These are phyloP conservation scores for Fusarium chuoi DNA, from an alignment of 2,329 filamentous ascomycete genomes.

Conservation along the genomic window DNA sequence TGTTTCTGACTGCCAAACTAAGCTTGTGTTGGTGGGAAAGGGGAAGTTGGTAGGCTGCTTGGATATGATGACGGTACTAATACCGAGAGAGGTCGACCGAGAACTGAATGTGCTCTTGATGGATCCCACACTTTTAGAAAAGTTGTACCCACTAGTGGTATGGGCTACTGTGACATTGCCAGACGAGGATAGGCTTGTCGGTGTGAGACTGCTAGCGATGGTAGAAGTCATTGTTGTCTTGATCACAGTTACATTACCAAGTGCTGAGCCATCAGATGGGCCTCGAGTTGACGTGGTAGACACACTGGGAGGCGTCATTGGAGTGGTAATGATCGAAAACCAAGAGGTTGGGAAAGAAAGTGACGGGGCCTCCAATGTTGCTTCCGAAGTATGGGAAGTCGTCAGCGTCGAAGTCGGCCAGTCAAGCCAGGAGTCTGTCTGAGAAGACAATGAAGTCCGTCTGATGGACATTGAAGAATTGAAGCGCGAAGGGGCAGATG, in stretches of 20 bases:
- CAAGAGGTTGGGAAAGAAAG: slow-evolving; percentile 12
- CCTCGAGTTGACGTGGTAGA: neutral
- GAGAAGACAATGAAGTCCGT: neutral
- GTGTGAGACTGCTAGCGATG: slow-evolving; percentile 20
- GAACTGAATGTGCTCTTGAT: neutral
- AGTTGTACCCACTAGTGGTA: slow-evolving; percentile 25
- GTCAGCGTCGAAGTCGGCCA: slow-evolving; percentile 34
- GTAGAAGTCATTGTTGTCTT: slow-evolving; percentile 26
- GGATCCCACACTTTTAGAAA: slow-evolving; percentile 5
- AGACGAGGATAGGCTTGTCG: slow-evolving; percentile 5
- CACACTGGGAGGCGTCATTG: slow-evolving; percentile 17
- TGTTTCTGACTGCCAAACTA: slow-evolving; percentile 11
- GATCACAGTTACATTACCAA: slow-evolving; percentile 6
- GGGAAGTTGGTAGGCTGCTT: slow-evolving; percentile 17
- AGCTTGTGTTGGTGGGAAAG: slow-evolving; percentile 26
- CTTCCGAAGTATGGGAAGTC: neutral
- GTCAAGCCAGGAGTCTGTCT: slow-evolving; percentile 7
- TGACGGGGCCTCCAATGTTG: neutral
- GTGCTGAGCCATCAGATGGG: neutral
- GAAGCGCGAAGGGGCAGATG: slow-evolving; percentile 1
- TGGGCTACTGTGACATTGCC: slow-evolving; percentile 9
- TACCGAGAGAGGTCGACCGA: neutral
- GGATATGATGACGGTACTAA: slow-evolving; percentile 23
- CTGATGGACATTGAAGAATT: slow-evolving; percentile 7
- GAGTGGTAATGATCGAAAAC: slow-evolving; percentile 16